Evolutionary conservation across 352 stramenopile species (phyloP).

Genomic region (Phytophthora pisi): DNA sequence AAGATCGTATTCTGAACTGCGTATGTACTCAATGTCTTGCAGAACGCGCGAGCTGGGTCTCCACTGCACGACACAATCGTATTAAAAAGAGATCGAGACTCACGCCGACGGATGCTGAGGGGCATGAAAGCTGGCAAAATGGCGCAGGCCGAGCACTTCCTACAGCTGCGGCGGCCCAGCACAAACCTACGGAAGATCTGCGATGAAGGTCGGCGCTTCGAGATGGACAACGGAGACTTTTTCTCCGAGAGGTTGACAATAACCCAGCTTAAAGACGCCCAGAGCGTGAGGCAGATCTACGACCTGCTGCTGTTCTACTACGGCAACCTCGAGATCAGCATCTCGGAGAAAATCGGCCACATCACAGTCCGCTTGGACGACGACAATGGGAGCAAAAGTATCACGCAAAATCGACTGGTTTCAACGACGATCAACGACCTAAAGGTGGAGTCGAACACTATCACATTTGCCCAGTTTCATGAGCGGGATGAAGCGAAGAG

Average conservation of each 20-base stretch:
- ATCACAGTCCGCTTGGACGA: slow-evolving; percentile 69
- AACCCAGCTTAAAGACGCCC: slow-evolving; percentile 45
- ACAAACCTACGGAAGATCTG: slow-evolving; percentile 31
- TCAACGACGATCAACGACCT: slow-evolving; percentile 40
- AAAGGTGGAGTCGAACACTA: slow-evolving; percentile 48
- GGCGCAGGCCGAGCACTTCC: slow-evolving; percentile 27
- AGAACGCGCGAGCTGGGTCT: slow-evolving; percentile 26
- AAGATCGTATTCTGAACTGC: neutral
- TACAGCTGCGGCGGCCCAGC: slow-evolving; percentile 21
- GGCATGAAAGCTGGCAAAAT: slow-evolving; percentile 38
- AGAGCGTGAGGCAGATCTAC: slow-evolving; percentile 52
- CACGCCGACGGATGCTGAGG: slow-evolving; percentile 14
- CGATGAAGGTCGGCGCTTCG: slow-evolving; percentile 45
- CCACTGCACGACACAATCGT: slow-evolving; percentile 23
- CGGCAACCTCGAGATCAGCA: slow-evolving; percentile 65
- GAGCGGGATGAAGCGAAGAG: slow-evolving; percentile 20
- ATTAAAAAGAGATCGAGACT: slow-evolving; percentile 22
- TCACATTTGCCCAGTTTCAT: slow-evolving; percentile 42
- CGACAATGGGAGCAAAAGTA: slow-evolving; percentile 46
- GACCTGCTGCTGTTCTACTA: slow-evolving; percentile 61
- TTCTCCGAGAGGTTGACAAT: slow-evolving; percentile 54
- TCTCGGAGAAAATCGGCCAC: slow-evolving; percentile 58
- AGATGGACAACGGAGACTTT: slow-evolving; percentile 47
- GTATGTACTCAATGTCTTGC: neutral
- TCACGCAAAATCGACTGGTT: slow-evolving; percentile 55